phyloP scores from a whole-genome alignment of 192 early-diverging fungal genomes.

The Podila epigama region DNA sequence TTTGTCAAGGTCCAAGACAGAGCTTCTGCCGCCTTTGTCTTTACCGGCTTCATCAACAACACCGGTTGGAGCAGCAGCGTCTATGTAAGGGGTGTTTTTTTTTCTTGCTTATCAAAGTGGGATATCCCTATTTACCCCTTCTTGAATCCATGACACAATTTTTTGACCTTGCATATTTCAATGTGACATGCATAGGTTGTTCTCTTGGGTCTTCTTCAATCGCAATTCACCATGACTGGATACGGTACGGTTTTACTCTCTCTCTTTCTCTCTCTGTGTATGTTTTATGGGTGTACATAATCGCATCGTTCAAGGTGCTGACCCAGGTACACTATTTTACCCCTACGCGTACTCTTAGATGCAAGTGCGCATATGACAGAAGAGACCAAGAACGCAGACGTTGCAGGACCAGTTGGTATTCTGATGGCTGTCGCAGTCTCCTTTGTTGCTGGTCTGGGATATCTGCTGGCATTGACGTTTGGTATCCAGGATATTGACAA shows the following conservation, averaged over 20 bases:
- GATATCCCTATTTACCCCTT: background rate
- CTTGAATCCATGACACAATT: background rate
- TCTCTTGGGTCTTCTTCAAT: conserved; percentile 56
- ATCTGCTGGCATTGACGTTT: conserved; percentile 53
- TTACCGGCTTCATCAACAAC: conserved; percentile 54
- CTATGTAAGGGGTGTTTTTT: conserved; percentile 10
- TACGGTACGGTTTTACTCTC: background rate
- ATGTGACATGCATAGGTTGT: conserved; percentile 24
- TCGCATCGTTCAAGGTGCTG: background rate
- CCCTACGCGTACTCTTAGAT: conserved; percentile 8
- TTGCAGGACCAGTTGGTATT: conserved; percentile 56
- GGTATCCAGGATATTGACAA: conserved; percentile 55
- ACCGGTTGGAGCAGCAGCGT: conserved; percentile 54
- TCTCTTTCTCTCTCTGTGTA: background rate
- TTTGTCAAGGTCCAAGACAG: conserved; percentile 50
- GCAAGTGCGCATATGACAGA: conserved; percentile 56
- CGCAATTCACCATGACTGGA: conserved; percentile 58
- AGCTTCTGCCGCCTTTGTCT: conserved; percentile 52
- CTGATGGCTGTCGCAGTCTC: conserved; percentile 51
- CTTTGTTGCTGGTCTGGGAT: conserved; percentile 48
- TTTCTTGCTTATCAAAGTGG: background rate
- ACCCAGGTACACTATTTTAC: no score
- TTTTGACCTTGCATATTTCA: background rate
- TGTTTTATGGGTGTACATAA: background rate
- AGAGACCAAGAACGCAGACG: conserved; percentile 55